These are phyloP conservation scores for Tremella mesenterica DNA, from an alignment of 768 basidiomycete species.

Conservation along the genomic window DNA sequence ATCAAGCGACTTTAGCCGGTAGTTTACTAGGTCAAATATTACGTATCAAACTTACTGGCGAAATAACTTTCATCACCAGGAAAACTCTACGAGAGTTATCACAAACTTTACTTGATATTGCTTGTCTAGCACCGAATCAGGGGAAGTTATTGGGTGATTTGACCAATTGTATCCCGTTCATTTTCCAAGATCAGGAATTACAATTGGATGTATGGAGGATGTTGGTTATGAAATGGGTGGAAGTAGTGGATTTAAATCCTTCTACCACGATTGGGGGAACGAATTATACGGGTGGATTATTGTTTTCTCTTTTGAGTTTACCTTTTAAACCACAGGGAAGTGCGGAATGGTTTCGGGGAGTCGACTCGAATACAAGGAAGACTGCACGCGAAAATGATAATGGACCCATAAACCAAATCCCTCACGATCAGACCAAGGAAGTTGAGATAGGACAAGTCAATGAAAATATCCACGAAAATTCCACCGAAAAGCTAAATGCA, in stretches of 20 bases:
- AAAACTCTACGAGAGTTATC: slow-evolving; percentile 5
- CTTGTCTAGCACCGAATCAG: slow-evolving; percentile 8
- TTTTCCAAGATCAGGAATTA: slow-evolving; percentile 19
- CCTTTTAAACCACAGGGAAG: slow-evolving; percentile 36
- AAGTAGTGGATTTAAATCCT: slow-evolving; percentile 21
- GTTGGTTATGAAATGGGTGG: slow-evolving; percentile 22
- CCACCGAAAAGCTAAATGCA: too few species aligned
- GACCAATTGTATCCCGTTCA: slow-evolving; percentile 29
- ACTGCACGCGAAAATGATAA: too few species aligned
- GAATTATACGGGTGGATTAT: slow-evolving; percentile 35
- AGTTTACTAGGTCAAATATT: slow-evolving; percentile 26
- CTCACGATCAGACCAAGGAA: too few species aligned
- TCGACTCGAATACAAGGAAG: too few species aligned
- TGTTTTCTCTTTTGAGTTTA: slow-evolving; percentile 29
- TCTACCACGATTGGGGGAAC: slow-evolving; percentile 14
- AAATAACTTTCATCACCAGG: neutral
- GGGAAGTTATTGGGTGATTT: slow-evolving; percentile 34
- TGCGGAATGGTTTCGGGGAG: too few species aligned
- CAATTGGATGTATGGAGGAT: slow-evolving; percentile 34
- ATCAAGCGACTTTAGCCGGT: slow-evolving; percentile 16
- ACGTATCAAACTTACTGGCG: slow-evolving; percentile 1
- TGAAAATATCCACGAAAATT: too few species aligned
- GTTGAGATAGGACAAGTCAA: too few species aligned
- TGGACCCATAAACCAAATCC: too few species aligned
- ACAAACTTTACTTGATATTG: slow-evolving; percentile 10